Evolutionary conservation across 192 early-diverging fungal species (phyloP).

Genomic region (Coemansia sp.): DNA sequence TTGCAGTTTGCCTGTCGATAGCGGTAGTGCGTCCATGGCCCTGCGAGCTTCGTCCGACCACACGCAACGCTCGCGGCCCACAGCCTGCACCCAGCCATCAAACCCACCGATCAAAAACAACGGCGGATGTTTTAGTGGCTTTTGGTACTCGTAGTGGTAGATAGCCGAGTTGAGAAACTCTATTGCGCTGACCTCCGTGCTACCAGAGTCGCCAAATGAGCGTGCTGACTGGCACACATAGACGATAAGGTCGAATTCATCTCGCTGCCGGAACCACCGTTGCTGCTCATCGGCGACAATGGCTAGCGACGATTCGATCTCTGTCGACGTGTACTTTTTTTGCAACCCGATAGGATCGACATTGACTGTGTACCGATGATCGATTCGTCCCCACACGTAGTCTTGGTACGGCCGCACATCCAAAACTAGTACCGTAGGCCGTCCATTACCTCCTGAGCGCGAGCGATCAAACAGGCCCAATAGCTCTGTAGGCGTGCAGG

Average conservation of each 20-base stretch:
- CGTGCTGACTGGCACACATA: constrained; percentile 65
- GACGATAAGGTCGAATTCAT: constrained; percentile 74
- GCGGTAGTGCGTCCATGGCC: constrained; percentile 1
- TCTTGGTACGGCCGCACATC: constrained; percentile 77
- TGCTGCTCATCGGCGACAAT: constrained; percentile 62
- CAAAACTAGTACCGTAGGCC: constrained; percentile 66
- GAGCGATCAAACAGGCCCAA: constrained; percentile 15
- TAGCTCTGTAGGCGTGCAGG: constrained; percentile 43
- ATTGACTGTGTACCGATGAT: constrained; percentile 68
- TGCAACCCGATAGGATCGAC: constrained; percentile 70
- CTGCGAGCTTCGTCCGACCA: constrained; percentile 36
- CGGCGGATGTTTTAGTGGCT: constrained; percentile 59
- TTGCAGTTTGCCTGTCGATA: not conserved
- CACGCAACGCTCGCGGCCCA: constrained; percentile 43
- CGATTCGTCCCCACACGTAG: constrained; percentile 69
- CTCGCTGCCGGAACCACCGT: constrained; percentile 65
- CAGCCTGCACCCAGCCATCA: constrained; percentile 67
- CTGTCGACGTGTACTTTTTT: constrained; percentile 60
- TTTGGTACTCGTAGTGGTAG: constrained; percentile 63
- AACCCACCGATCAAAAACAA: constrained; percentile 81
- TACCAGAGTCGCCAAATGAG: constrained; percentile 47
- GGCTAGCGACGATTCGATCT: constrained; percentile 62
- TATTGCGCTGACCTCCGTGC: constrained; percentile 28
- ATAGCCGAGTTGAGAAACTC: constrained; percentile 62
- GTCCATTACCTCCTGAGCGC: constrained; percentile 19